A percentile compares a stretch with the other conserved stretches of the same genome.
phyloP scores from a whole-genome alignment of 2,329 filamentous ascomycete genomes.

The Fusarium sp. region DNA sequence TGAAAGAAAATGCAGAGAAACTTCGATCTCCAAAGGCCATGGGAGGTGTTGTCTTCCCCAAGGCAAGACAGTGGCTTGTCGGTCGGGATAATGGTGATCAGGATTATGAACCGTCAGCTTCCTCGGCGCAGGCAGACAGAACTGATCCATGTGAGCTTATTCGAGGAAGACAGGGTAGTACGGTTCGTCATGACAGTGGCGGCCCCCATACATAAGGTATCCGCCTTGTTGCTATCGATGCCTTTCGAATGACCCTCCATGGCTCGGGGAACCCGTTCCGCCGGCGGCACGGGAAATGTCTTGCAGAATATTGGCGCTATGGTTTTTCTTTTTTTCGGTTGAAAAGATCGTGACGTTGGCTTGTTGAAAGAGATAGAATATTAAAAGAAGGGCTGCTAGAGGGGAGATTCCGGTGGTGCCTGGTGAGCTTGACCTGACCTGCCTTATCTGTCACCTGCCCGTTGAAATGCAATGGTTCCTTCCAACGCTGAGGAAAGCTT shows the following conservation, averaged over 20 bases:
- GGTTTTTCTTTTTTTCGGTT: background rate
- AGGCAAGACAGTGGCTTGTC: slow-evolving; percentile 35
- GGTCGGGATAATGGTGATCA: slow-evolving; percentile 13
- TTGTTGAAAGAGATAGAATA: background rate
- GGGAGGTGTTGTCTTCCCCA: slow-evolving; percentile 14
- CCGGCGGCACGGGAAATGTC: background rate
- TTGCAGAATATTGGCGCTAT: slow-evolving; percentile 3
- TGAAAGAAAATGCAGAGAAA: background rate
- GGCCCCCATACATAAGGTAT: background rate
- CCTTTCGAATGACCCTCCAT: slow-evolving; percentile 8
- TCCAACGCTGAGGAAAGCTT: background rate
- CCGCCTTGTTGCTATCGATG: slow-evolving; percentile 16
- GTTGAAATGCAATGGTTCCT: background rate
- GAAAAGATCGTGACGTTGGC: no score
- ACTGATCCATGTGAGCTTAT: slow-evolving; percentile 21
- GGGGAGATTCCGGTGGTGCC: no score
- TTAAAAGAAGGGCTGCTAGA: no score
- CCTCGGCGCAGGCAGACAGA: slow-evolving; percentile 9
- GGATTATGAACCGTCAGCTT: slow-evolving; percentile 25
- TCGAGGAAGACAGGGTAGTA: slow-evolving; percentile 25
- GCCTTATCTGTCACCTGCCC: no score
- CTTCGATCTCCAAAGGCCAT: background rate
- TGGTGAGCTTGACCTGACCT: no score
- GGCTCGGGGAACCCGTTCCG: slow-evolving; percentile 16
- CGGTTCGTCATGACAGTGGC: slow-evolving; percentile 25